Base-by-base conservation (phyloP, 1,139 yeast species). In the Saccharomyces hybrid region DNA sequence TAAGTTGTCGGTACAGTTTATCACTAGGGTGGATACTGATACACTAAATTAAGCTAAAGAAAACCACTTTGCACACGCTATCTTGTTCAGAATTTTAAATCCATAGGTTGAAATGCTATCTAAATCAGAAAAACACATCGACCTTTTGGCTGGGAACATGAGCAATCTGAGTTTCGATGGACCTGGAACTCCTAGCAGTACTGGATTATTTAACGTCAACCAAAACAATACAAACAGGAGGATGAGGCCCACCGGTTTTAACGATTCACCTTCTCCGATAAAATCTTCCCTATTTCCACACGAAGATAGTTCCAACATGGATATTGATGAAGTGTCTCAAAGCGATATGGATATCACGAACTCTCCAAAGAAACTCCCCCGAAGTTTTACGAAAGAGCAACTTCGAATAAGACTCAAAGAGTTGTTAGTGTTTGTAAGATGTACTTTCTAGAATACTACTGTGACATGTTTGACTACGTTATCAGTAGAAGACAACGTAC, bases 381-480 rank as follows among this genome's bases (percentile, higher is more conserved):
- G 49, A 86, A 81, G 38, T 82, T 83, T 64, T 75, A 78, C 60
- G 73, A 75, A 55, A 83, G 81, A 65, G 84, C 90, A 11, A 80
- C 83, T 58, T 79, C 82, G 50, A 84, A 88, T 49, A 89, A 88
- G 65, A 89, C 95, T 6, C 87, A 86, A 68, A 78, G 99, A 57
- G 75, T 89, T 59, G 95, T 95, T 3, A 88, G 90, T 57, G 97
- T 93, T 24, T 75, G 78, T 52, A 87, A 83, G 61, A 77, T 83
- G 74, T 87, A 87, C 73, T 93, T 95, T 66, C 77, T 95, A 59
- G 99, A 95, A 70, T 90, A 91, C 71, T 95, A 95, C 71, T 91
- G 97, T 73, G 99, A 93, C 68, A 84, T 88, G 82, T 87, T 95
- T 73, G 96, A 90, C 69, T 95, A 95, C 67, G 88, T 93, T 26